Base-by-base conservation (phyloP, 108 stramenopile genomes). In the Cafeteria roenbergensis region DNA sequence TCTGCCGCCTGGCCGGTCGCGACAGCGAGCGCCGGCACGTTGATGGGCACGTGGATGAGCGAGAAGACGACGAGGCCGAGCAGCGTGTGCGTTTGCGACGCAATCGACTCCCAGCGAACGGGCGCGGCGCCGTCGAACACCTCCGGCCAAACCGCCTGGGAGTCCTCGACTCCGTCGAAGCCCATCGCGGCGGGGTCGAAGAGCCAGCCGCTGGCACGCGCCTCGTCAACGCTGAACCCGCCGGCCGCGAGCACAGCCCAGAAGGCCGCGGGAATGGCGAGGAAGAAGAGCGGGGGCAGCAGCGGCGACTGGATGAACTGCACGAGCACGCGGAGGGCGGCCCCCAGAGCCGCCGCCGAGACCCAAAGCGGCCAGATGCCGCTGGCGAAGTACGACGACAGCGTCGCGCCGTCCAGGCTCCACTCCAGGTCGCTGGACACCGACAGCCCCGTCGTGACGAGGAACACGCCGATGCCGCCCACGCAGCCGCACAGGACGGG, bases 401-500 rank as follows among this genome's bases (percentile, higher is more conserved):
- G 14, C 3, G 52, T 22, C 3, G 0, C 14, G 14, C n/a, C 28
- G 1, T 57, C 57, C 55, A 48, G 50, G n/a, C 27, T 30, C 65
- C 65, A 66, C 33, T 32, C 62, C 54, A 30, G 58, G 60, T 63
- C 86, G 71, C 28, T 75, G 62, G 87, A 82, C 0, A 88, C 84
- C 72, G 88, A 86, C 12, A 90, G 63, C 14, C 69, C 82, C 0
- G 87, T 88, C n/a, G 66, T 78, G 37, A 76, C 75, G 27, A 90
- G 73, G 34, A 78, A 81, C 0, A 75, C 57, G n/a, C 89, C 89
- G 65, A 90, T 86, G 8, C 89, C 89, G 31, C 85, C 84, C 67
- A 91, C 88, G 57, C 83, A 87, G 17, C 87, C 90, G 34, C 86
- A 75, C 37, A 88, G 56, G 20, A 88, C 87, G 53, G 88, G 90